Percentiles rank a stretch among this genome's conserved stretches.
phyloP scores from a whole-genome alignment of 139 green algal species.

The Astrephomene gubernaculifera region DNA sequence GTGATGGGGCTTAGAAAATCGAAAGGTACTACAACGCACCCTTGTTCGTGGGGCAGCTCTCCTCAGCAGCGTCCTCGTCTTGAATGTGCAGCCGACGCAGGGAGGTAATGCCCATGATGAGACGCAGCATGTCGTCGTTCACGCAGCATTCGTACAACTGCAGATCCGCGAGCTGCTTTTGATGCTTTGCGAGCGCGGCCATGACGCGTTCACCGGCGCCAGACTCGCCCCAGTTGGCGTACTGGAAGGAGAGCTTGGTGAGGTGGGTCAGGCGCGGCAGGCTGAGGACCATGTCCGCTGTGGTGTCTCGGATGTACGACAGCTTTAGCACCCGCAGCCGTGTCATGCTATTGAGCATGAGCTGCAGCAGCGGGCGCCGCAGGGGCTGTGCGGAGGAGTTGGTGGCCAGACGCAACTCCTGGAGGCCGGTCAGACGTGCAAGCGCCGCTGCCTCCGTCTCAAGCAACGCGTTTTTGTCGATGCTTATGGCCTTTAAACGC shows the following conservation, averaged over 20 bases:
- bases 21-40: constrained; percentile 10
- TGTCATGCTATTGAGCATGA: constrained; percentile 7
- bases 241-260: not conserved
- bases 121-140: constrained; percentile 41
- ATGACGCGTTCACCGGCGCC: constrained; percentile 25
- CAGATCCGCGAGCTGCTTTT: constrained; percentile 37
- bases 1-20: too few species aligned
- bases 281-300: constrained; percentile 9
- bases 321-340: constrained; percentile 10
- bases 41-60: constrained; percentile 41
- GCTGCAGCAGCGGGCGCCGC: constrained; percentile 15
- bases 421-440: not conserved
- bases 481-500: not conserved
- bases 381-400: constrained; percentile 38
- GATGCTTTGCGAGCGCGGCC: constrained; percentile 3
- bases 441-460: constrained; percentile 32
- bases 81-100: constrained; percentile 28
- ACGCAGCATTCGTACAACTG: constrained; percentile 31
- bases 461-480: constrained; percentile 35
- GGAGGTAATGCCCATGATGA: not conserved
- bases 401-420: constrained; percentile 12
- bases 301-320: constrained; percentile 43
- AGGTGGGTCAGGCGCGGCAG: constrained; percentile 17
- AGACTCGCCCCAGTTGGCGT: constrained; percentile 42
- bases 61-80: constrained; percentile 42